Conservation (phyloP, 495 filamentous ascomycete species). For the Podospora appendiculata region DNA sequence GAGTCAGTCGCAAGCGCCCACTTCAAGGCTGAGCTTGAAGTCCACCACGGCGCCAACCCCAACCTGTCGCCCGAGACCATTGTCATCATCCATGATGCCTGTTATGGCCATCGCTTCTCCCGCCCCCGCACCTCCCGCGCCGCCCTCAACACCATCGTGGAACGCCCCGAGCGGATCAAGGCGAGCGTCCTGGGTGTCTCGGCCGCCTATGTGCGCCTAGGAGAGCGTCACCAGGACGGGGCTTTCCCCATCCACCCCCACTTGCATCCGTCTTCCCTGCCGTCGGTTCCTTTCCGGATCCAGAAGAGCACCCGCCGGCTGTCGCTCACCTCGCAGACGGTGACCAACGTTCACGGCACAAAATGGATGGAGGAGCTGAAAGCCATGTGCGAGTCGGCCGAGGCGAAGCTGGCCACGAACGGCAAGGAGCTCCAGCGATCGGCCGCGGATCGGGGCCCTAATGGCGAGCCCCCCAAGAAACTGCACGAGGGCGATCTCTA, state of each 20-base stretch:
- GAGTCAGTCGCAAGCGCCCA: conserved; percentile 60
- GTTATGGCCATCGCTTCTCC: conserved; percentile 86
- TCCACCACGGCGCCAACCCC: conserved; percentile 47
- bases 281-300: conserved; percentile 71
- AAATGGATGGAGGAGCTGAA: conserved; percentile 91
- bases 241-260: conserved; percentile 50
- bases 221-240: conserved; percentile 71
- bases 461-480: conserved; percentile 36
- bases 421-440: conserved; percentile 70
- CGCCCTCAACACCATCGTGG: conserved; percentile 68
- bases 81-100: conserved; percentile 83
- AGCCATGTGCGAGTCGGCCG: conserved; percentile 71
- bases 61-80: conserved; percentile 52
- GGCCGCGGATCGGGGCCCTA: conserved; percentile 36
- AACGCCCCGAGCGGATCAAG: conserved; percentile 85
- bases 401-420: conserved; percentile 59
- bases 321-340: conserved; percentile 56
- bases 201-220: conserved; percentile 81
- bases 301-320: conserved; percentile 61
- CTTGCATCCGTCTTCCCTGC: conserved; percentile 40
- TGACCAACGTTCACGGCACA: conserved; percentile 74
- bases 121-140: conserved; percentile 64
- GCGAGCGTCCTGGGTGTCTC: conserved; percentile 75
- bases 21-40: conserved; percentile 60
- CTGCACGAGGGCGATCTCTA: conserved; percentile 86